Evolutionary conservation across 345 rosid genomes (phyloP), one percentile per base, ranked within the genome.

Genomic region (Jatropha curcas): DNA sequence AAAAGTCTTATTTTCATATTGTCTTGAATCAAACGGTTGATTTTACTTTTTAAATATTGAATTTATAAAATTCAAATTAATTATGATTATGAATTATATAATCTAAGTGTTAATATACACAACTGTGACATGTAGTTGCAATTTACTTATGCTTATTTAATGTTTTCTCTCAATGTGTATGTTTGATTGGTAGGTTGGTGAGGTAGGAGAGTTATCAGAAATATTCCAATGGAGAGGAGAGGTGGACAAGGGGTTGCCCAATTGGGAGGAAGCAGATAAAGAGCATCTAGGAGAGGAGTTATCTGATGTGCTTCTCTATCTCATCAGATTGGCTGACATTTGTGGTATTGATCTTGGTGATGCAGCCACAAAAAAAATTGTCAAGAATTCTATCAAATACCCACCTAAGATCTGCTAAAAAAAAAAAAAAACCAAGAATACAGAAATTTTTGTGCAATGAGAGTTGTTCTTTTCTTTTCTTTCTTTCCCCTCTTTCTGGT

Each of bases 211-310:
- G 67, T 67, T 76, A 34, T 64, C 75, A 22, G 75, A 76, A 30
- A 71, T 76, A 76, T 85, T 85, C 78, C 88, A 83, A 25, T 83
- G 88, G 88, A 83, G 57, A 71, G 88, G 88, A 77, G 88, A 85
- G 78, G 86, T 85, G 41, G 82, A 71, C 2, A 85, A 73, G 72
- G 88, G 88, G 16, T 66, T 85, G 71, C 85, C 84, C 33, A 73
- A 73, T 41, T 85, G 86, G 86, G 65, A 77, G 41, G 85, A 79
- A 50, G 67, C 82, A 53, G 86, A 85, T 24, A 83, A 79, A 73
- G 84, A 76, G 68, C 88, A 83, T 77, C 75, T 85, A 1, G 88
- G 81, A 30, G 88, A 85, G 73, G 88, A 85, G 65, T 68, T 85
- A 12, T 83, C 88, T 7, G 85, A 85, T 83, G 88, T 85, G 48